Percentiles rank a stretch among this genome's conserved stretches.
Evolutionary conservation across 2,329 filamentous ascomycete species (phyloP).

Genomic region (Ascosphaera apis): DNA sequence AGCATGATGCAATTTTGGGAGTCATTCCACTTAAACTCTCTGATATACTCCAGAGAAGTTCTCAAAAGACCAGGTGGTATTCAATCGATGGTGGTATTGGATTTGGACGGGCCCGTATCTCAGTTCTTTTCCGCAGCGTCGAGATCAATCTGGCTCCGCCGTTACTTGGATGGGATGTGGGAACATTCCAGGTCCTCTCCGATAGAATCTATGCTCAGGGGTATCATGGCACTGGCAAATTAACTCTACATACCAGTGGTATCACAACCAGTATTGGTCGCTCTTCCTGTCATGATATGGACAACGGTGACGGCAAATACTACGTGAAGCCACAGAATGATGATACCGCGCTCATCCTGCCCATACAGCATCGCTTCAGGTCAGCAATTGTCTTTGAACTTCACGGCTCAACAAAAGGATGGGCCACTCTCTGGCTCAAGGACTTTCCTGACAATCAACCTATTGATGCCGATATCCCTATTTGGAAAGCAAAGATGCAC

Average conservation of each 20-base stretch:
- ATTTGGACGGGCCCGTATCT: conserved; percentile 74
- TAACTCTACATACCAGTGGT: conserved; percentile 65
- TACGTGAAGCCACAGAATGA: conserved; percentile 33
- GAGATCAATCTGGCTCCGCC: conserved; percentile 65
- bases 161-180: conserved; percentile 84
- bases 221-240: conserved; percentile 40
- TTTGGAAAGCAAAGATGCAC: conserved; percentile 62
- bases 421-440: conserved; percentile 66
- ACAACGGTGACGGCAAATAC: conserved; percentile 35
- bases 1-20: conserved; percentile 87
- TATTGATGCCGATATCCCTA: conserved; percentile 58
- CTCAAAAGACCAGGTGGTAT: conserved; percentile 79
- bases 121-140: conserved; percentile 69
- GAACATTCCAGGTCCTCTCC: conserved; percentile 71
- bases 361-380: conserved; percentile 74
- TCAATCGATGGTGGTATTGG: conserved; percentile 88
- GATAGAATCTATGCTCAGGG: conserved; percentile 41
- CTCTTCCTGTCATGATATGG: conserved; percentile 34
- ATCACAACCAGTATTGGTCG: conserved; percentile 49
- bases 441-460: conserved; percentile 64
- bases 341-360: conserved; percentile 43
- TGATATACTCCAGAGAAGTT: conserved; percentile 68
- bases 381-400: conserved; percentile 82
- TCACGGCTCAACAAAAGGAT: conserved; percentile 47
- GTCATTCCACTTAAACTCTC: conserved; percentile 74